Conservation (phyloP, 2,329 filamentous ascomycete species). For the Escovopsis sp. region DNA sequence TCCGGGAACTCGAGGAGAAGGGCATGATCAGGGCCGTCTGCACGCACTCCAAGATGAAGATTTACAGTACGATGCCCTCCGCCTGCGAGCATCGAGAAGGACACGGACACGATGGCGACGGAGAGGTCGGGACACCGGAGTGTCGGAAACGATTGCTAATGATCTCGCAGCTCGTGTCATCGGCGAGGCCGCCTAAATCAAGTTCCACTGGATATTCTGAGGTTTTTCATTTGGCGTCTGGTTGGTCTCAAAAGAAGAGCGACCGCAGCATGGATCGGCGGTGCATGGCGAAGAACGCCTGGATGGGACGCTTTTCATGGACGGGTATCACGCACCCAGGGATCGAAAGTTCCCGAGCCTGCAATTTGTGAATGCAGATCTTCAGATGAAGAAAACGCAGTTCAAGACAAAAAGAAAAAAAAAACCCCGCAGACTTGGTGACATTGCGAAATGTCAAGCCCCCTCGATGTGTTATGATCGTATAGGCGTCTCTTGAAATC, state of each 20-base stretch:
- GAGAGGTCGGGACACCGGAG: neutral
- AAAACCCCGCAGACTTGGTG: too few relatives aligned
- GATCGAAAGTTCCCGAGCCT: slow-evolving; percentile 23
- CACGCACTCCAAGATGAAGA: slow-evolving; percentile 90
- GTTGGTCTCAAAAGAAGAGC: slow-evolving; percentile 21
- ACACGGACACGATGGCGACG: too few relatives aligned
- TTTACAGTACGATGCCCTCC: slow-evolving; percentile 59
- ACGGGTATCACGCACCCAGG: slow-evolving; percentile 22
- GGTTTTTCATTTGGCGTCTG: slow-evolving; percentile 23
- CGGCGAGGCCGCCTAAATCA: slow-evolving; percentile 31
- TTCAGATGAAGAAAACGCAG: slow-evolving; percentile 12
- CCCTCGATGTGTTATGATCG: too few relatives aligned
- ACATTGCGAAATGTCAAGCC: too few relatives aligned
- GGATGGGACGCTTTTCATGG: slow-evolving; percentile 25
- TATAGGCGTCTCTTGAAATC: too few relatives aligned
- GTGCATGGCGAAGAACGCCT: slow-evolving; percentile 20
- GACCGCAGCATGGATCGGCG: slow-evolving; percentile 19
- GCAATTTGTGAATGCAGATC: slow-evolving; percentile 24
- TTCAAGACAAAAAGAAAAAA: neutral
- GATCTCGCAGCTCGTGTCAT: slow-evolving; percentile 40
- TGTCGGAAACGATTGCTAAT: slow-evolving; percentile 14
- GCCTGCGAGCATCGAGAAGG: neutral
- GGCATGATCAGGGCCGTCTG: slow-evolving; percentile 97
- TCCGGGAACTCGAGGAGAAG: slow-evolving; percentile 92
- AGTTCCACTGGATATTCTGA: slow-evolving; percentile 16